phyloP scores from a whole-genome alignment of 345 rosid species.

The Syzygium jambos region DNA sequence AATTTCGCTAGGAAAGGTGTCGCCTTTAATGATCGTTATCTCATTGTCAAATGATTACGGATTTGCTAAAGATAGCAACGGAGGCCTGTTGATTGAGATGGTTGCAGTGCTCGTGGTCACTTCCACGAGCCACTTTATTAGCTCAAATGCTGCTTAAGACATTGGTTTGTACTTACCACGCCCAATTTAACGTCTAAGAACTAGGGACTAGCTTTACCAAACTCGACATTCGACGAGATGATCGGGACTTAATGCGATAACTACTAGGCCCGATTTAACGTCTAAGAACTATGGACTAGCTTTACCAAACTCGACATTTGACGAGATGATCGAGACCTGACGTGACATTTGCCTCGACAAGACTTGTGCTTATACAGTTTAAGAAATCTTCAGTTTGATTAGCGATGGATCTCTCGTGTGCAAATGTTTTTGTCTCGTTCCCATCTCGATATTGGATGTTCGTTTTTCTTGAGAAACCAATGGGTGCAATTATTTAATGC shows the following conservation, averaged over 20 bases:
- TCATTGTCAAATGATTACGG: not conserved
- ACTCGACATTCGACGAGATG: not conserved
- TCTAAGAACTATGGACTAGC: not conserved
- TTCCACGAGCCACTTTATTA: not conserved
- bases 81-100: not conserved
- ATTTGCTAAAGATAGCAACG: not conserved
- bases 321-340: not conserved
- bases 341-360: not conserved
- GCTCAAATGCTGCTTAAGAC: not conserved
- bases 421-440: rapidly evolving
- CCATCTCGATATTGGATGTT: not conserved
- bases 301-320: not conserved
- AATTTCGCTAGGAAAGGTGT: not conserved
- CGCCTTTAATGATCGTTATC: not conserved
- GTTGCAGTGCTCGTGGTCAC: not conserved
- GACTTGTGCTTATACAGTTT: not conserved
- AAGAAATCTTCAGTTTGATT: rapidly evolving
- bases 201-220: not conserved
- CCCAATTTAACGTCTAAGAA: not conserved
- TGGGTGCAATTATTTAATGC: not conserved
- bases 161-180: not conserved
- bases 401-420: rapidly evolving
- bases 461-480: not conserved
- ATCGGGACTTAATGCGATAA: not conserved
- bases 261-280: not conserved